phyloP scores from a whole-genome alignment of 331 rosid species.

The Quercus phellos region DNA sequence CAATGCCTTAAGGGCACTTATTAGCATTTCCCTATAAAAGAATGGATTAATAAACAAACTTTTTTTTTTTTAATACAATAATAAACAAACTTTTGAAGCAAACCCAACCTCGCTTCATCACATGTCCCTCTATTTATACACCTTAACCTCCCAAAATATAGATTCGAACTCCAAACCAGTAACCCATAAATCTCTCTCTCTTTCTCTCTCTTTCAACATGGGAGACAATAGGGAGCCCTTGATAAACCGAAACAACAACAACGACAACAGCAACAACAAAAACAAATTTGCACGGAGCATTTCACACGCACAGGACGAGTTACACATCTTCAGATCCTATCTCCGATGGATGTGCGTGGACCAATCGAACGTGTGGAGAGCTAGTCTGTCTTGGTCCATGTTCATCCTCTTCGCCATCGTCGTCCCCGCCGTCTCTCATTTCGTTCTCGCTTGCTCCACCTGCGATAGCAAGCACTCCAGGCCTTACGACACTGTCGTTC shows the following conservation, averaged over 20 bases:
- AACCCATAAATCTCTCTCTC: no score
- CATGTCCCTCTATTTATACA: no score
- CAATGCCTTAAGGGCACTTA: no score
- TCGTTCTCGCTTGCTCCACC: slow-evolving; percentile 48
- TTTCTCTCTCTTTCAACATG: background rate
- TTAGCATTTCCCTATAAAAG: no score
- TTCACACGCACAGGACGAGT: slow-evolving; percentile 62
- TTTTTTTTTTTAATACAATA: no score
- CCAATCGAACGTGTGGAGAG: slow-evolving; percentile 56
- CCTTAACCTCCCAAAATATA: no score
- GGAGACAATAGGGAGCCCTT: slow-evolving; percentile 26
- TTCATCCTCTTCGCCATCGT: slow-evolving; percentile 53
- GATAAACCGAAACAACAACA: background rate
- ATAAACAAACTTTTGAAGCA: no score
- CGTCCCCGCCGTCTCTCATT: slow-evolving; percentile 67
- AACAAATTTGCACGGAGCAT: slow-evolving; percentile 30
- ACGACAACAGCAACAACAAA: no score
- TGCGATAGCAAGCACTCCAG: slow-evolving; percentile 64
- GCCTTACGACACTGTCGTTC: slow-evolving; percentile 62
- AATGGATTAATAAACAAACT: no score
- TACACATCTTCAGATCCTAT: slow-evolving; percentile 62
- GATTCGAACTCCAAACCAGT: no score
- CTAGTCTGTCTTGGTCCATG: slow-evolving; percentile 60
- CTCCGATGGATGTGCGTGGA: slow-evolving; percentile 92
- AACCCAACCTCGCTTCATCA: no score